Base-by-base conservation (phyloP, 2,329 filamentous ascomycete species). In the Phialophora expanda region DNA sequence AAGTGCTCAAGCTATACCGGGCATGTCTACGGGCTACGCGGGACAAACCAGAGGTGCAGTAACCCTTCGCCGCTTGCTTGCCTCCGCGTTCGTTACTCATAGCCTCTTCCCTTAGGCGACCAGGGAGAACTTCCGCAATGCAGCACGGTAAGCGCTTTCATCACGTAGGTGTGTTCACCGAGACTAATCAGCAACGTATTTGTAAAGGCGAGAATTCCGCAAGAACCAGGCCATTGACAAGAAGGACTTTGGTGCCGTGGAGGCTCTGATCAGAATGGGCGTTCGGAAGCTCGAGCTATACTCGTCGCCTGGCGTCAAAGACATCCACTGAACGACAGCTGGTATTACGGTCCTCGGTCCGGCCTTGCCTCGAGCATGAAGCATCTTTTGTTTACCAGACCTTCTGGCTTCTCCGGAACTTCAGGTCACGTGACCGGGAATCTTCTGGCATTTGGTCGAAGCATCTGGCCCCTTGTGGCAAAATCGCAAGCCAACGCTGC, bases 1-100 rank as follows among this genome's bases (percentile, higher is more conserved):
- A 97, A 74, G 94, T 97, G 3, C 78, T 98, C 59, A 84, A 88
- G 38, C 86, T 99, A 14, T 99, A 98, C 77, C 88, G 94, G 65
- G 86, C 88, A 75, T 98, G 94, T 74, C 82, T 99, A 28, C 87
- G 93, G 66, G 91, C 91, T 74, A 88, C 90, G 66, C 87, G 89
- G 66, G 89, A 88, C 74, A 98, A 99, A 78, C 92, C 93, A 57
- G 76, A 80, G 73, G 92, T 94, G 77, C 73, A 84, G 74, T 32
- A 26, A 44, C 34, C 22, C 59, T 55, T 28, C 17, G 32, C 26
- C 24, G 38, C 38, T 62, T 50, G 20, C 32, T 12, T 20, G 55
- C 48, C 38, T 8, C 34, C 14, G 9, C 44, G 11, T 51, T 51
- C 24, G 11, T 50, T 44, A 57, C 54, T 61, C 9, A 56, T 22